These are phyloP conservation scores for Aspergillus sp. DNA, from an alignment of 2,329 filamentous ascomycete genomes.

Conservation along the genomic window DNA sequence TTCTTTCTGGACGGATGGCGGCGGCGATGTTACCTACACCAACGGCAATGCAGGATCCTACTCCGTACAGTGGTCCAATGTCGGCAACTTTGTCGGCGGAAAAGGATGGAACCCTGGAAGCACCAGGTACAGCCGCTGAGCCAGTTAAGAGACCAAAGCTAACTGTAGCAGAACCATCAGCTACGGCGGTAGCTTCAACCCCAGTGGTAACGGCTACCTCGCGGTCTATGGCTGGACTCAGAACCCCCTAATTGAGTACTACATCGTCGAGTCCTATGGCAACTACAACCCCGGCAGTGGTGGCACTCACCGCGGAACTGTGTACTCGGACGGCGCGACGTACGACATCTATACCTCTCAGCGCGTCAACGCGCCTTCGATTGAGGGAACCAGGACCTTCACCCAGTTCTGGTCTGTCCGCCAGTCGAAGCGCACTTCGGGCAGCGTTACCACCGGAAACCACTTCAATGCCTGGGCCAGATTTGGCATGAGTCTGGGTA, in stretches of 20 bases:
- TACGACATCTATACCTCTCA: slow-evolving; percentile 46
- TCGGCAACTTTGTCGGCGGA: slow-evolving; percentile 61
- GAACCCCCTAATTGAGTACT: slow-evolving; percentile 43
- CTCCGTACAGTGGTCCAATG: slow-evolving; percentile 51
- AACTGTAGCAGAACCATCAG: slow-evolving; percentile 26
- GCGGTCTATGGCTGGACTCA: slow-evolving; percentile 50
- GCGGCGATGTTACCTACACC: slow-evolving; percentile 50
- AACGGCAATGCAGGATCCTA: slow-evolving; percentile 53
- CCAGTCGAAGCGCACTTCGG: slow-evolving; percentile 38
- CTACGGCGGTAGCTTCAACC: slow-evolving; percentile 35
- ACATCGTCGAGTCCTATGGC: slow-evolving; percentile 43
- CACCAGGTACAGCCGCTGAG: slow-evolving; percentile 45
- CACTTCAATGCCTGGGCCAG: slow-evolving; percentile 44
- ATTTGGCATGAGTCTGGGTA: slow-evolving; percentile 39
- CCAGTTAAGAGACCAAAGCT: not conserved
- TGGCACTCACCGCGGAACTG: slow-evolving; percentile 39
- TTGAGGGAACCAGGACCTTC: slow-evolving; percentile 48
- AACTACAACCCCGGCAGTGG: slow-evolving; percentile 38
- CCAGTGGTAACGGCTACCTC: slow-evolving; percentile 40
- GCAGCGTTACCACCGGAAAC: slow-evolving; percentile 43
- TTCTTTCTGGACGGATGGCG: slow-evolving; percentile 56
- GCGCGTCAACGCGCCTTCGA: slow-evolving; percentile 45
- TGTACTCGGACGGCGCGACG: slow-evolving; percentile 42
- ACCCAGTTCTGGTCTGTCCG: slow-evolving; percentile 52
- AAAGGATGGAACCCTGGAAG: slow-evolving; percentile 64